Evolutionary conservation across 23 red algal genomes (phyloP).

Genomic region (Gracilaria domingensis): DNA sequence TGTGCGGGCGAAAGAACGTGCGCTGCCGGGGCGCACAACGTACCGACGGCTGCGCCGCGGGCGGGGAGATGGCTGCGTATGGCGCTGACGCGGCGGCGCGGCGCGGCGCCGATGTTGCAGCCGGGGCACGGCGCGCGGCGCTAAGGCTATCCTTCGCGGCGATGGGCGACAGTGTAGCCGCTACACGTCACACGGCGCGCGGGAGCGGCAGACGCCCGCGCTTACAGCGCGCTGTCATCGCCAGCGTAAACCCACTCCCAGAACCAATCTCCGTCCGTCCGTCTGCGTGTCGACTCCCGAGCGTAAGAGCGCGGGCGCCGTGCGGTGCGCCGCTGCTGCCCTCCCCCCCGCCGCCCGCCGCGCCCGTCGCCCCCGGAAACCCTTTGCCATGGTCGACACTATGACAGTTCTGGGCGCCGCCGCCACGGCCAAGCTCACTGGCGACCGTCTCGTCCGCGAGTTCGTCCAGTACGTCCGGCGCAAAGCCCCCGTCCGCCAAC

Average conservation of each 20-base stretch:
- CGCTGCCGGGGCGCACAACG: neutral
- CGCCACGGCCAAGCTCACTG: slow-evolving; percentile 62
- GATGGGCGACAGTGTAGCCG: no score
- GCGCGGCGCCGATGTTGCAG: no score
- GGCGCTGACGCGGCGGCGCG: neutral
- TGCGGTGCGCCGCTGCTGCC: no score
- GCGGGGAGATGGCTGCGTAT: neutral
- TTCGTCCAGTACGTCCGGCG: slow-evolving; percentile 49
- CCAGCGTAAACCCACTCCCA: neutral
- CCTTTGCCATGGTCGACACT: slow-evolving; percentile 34
- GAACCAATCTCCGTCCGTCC: neutral
- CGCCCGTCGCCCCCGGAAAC: neutral
- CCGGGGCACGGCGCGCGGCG: no score
- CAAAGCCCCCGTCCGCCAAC: neutral
- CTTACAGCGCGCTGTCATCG: no score
- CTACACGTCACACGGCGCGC: slow-evolving; percentile 10
- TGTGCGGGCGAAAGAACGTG: neutral
- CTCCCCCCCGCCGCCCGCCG: no score
- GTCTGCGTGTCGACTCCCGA: neutral
- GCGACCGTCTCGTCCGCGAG: slow-evolving; percentile 71
- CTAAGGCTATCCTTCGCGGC: no score
- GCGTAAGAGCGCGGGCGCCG: no score
- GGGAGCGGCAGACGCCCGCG: no score
- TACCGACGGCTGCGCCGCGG: neutral
- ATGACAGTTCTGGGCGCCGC: slow-evolving; percentile 54